Evolutionary conservation across 148 eudicot species (phyloP), one percentile per base, ranked within the genome.

Genomic region (Tetragonia tetragonoides): DNA sequence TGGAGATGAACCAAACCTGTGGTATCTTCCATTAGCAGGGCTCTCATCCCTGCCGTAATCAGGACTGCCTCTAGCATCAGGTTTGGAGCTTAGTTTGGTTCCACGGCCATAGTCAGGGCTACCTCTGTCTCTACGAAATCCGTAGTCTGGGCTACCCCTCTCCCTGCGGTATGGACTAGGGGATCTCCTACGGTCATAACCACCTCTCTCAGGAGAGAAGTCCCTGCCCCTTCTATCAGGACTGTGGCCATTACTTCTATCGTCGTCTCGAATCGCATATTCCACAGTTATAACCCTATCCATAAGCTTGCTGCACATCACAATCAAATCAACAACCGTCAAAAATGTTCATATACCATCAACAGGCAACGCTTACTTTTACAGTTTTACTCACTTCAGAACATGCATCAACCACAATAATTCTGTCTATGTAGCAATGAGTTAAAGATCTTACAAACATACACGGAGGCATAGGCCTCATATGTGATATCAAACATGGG

Each of bases 281-380:
- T 93, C 97, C 70, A 93, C 97, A 7, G 95, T 91, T 72, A 93
- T 88, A 70, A 91, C 93, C 57, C 93, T 86, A 70, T 89, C 97
- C 89, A 90, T 79, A 39, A 93, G 83, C 85, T 89, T 90, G 85
- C 97, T 93, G 92, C 56, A 71, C 57, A 75, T 18, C 24, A 38
- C 56, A 81, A 75, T 46, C 75, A 80, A 64, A 70, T 51, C 17
- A 75, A 62, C 41, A 57, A 68, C 21, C 63, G 78, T 78, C 44
- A 82, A 60, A 53, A 47, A 7, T 2, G 44, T 72, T 51, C 18
- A 51, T 40, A 51, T 5, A 68, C 17, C 23, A 20, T 59, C 62
- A 59, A 59, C 21, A 59, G 62, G 6, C 21, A 59, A 59, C 3
- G 59, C 59, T 28, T 28, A 28, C 34, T 28, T 28, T 28, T 28